Percentiles rank a stretch among this genome's conserved stretches.
Conservation (phyloP, 768 basidiomycete species). For the Tephrocybe rancida region DNA sequence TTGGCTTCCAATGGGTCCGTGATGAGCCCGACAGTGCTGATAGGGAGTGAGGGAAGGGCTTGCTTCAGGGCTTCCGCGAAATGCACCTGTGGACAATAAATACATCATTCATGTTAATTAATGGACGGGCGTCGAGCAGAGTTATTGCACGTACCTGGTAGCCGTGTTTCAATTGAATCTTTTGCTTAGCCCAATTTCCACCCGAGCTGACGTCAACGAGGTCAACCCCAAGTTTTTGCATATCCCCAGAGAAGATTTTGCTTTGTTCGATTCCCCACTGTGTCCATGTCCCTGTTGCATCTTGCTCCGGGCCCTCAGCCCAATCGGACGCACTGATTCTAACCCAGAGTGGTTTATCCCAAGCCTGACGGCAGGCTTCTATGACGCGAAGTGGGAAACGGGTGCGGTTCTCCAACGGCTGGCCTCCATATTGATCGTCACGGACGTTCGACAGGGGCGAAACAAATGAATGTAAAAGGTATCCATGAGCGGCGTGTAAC, state of each 20-base stretch:
- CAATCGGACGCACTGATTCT: constrained; percentile 71
- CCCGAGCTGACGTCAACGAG: constrained; percentile 75
- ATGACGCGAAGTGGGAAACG: constrained; percentile 66
- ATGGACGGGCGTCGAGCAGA: neutral
- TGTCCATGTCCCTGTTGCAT: constrained; percentile 56
- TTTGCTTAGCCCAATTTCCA: constrained; percentile 63
- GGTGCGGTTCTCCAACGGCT: constrained; percentile 68
- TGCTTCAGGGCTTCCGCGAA: constrained; percentile 70
- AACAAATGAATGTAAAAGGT: constrained; percentile 67
- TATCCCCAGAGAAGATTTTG: constrained; percentile 53
- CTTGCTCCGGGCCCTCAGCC: constrained; percentile 58
- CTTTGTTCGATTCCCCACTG: constrained; percentile 84
- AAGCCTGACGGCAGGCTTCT: constrained; percentile 51
- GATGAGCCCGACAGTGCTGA: constrained; percentile 76
- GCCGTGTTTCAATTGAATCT: constrained; percentile 55
- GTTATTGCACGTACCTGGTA: constrained; percentile 51
- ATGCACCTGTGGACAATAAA: constrained; percentile 51
- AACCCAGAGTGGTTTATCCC: constrained; percentile 76
- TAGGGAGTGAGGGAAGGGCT: constrained; percentile 51
- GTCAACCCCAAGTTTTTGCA: constrained; percentile 68
- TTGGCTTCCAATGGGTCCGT: constrained; percentile 57
- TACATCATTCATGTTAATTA: neutral
- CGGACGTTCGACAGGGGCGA: constrained; percentile 78
- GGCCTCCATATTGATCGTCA: constrained; percentile 72
- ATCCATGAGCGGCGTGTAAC: constrained; percentile 72